phyloP scores from a whole-genome alignment of 2,329 filamentous ascomycete genomes.

The Aspergillus alliaceus region DNA sequence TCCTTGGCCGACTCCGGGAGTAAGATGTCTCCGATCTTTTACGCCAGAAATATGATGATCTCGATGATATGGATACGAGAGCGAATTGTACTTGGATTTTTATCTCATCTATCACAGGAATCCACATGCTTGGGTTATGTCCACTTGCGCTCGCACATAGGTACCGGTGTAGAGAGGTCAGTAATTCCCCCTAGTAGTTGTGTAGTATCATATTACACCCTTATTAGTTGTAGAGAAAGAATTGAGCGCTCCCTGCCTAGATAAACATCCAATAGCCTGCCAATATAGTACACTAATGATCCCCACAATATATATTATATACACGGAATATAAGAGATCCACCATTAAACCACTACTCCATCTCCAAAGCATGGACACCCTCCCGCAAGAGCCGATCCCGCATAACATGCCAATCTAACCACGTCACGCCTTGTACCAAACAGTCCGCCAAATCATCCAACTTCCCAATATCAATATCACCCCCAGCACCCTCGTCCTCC shows the following conservation, averaged over 20 bases:
- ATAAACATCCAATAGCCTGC: no score
- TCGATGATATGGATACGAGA: slow-evolving; percentile 6
- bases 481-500: not conserved
- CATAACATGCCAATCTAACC: slow-evolving; percentile 68
- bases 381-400: slow-evolving; percentile 26
- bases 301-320: not conserved
- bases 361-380: slow-evolving; percentile 20
- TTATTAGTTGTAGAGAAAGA: no score
- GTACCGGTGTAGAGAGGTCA: not conserved
- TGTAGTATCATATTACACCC: no score
- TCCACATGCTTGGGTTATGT: not conserved
- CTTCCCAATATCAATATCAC: slow-evolving; percentile 51
- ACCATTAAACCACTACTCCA: not conserved
- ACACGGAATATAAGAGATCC: not conserved
- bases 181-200: no score
- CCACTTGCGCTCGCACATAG: not conserved
- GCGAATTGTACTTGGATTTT: slow-evolving; percentile 5
- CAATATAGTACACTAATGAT: not conserved
- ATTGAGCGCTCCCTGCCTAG: no score
- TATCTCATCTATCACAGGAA: not conserved
- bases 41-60: slow-evolving; percentile 7
- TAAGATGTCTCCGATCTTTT: not conserved
- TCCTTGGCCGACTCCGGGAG: not conserved
- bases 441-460: slow-evolving; percentile 81
- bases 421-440: slow-evolving; percentile 73